Base-by-base conservation (phyloP, 1,284 basidiomycete species). In the Boletus mariae region DNA sequence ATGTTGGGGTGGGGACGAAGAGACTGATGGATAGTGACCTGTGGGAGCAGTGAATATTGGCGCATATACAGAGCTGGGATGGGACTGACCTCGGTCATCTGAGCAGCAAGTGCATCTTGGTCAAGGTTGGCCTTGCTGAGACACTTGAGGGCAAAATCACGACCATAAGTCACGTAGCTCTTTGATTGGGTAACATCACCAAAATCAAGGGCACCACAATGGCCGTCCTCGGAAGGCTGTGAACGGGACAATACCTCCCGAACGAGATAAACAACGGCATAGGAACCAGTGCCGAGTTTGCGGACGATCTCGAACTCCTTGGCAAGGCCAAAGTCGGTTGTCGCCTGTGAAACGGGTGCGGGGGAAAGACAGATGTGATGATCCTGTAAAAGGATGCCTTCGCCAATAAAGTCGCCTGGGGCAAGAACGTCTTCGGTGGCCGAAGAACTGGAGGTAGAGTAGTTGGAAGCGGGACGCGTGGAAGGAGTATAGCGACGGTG, bases 101-200 rank as follows among this genome's bases (percentile, higher is more conserved):
- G 94, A 4, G 92, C 85, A 38, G 80, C 83, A 64, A 95, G 79
- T 59, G 90, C 87, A 53, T 95, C 92, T 61, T 87, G 82, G 71
- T 91, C 85, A 59, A 96, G 84, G 75, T 96, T 89, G 49, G 87
- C 88, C 72, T 96, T 98, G 69, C 91, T 94, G 55, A 99, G 78
- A 71, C 94, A 93, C 78, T 99, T 99, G 74, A 99, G 84, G 17
- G 96, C 95, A 69, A 90, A 99, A 69, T 98, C 87, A 55, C 89
- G 80, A 29, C 91, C 92, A 62, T 94, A 92, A 44, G 76, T 73
- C 38, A 77, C 74, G 37, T 75, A 70, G 43, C 68, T 60, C 48
- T 63, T 68, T 58, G 71, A 69, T 59, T 62, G 61, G 47, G 67
- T 64, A 45, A 63, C 69, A 56, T 79, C 77, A 61, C 85, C 82